Conservation (phyloP, 2,329 filamentous ascomycete species). For the Pseudocercospora cruenta region DNA sequence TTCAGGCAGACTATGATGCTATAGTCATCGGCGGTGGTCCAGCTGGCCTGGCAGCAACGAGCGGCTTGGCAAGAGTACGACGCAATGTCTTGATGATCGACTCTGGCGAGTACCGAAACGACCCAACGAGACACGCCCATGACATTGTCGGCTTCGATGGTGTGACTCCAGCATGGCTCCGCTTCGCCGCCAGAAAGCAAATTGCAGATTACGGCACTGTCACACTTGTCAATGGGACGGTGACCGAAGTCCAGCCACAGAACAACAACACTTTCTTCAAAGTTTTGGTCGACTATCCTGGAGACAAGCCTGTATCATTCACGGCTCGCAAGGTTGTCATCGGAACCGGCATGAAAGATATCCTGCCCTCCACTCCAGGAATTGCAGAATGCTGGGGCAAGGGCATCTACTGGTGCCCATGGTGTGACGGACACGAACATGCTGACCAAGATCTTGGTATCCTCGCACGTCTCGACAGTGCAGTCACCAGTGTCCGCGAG, state of each 20-base stretch:
- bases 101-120: slow-evolving; percentile 31
- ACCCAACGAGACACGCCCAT: slow-evolving; percentile 27
- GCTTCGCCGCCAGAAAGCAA: slow-evolving; percentile 25
- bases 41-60: slow-evolving; percentile 29
- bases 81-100: slow-evolving; percentile 29
- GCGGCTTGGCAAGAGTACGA: slow-evolving; percentile 30
- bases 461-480: slow-evolving; percentile 14
- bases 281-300: slow-evolving; percentile 15
- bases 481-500: slow-evolving; percentile 15
- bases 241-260: slow-evolving; percentile 13
- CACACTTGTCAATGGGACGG: slow-evolving; percentile 19
- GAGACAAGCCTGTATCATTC: slow-evolving; percentile 20
- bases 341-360: slow-evolving; percentile 29
- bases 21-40: slow-evolving; percentile 27
- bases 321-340: slow-evolving; percentile 28
- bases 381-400: slow-evolving; percentile 31
- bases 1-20: slow-evolving; percentile 19
- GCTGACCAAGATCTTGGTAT: slow-evolving; percentile 20
- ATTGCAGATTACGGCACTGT: slow-evolving; percentile 27
- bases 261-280: slow-evolving; percentile 16
- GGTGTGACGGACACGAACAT: slow-evolving; percentile 32
- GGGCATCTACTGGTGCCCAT: slow-evolving; percentile 33
- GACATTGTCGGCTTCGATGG: slow-evolving; percentile 30
- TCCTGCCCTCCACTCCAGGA: slow-evolving; percentile 28
- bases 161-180: slow-evolving; percentile 29